These are phyloP conservation scores for Fremontodendron californicum DNA, from an alignment of 345 rosid genomes.

Conservation along the genomic window DNA sequence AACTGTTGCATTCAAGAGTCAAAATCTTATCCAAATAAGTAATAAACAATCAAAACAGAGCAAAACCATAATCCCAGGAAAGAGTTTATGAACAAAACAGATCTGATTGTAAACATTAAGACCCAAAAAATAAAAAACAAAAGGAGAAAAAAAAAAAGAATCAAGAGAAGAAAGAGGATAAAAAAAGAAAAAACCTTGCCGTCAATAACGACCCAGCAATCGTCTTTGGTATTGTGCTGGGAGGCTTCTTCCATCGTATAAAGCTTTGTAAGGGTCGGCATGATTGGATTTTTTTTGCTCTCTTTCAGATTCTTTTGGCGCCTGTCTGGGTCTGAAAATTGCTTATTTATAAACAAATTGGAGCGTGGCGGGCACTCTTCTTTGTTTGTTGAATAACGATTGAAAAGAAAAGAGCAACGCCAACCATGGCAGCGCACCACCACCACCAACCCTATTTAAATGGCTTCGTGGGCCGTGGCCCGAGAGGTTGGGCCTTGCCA, in stretches of 20 bases:
- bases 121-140: too few relatives aligned
- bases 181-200: conserved; percentile 56
- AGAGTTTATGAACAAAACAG: neutral
- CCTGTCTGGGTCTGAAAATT: neutral
- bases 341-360: neutral
- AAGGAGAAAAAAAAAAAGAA: neutral
- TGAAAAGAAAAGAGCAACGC: neutral
- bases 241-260: conserved; percentile 70
- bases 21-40: neutral
- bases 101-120: neutral
- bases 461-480: neutral
- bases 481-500: neutral
- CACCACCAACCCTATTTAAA: neutral
- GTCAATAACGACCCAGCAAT: conserved; percentile 90
- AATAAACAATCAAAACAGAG: neutral
- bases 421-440: neutral
- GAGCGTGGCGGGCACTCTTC: neutral
- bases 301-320: neutral
- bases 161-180: neutral
- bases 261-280: conserved; percentile 78
- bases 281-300: conserved; percentile 13
- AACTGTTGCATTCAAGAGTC: neutral
- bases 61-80: neutral
- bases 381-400: too few relatives aligned
- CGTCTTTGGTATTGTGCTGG: conserved; percentile 63